Percentiles rank a stretch among this genome's conserved stretches.
These are phyloP conservation scores for Hyphopichia wangnamkhiaoensis DNA, from an alignment of 1,139 yeast genomes.

Conservation along the genomic window DNA sequence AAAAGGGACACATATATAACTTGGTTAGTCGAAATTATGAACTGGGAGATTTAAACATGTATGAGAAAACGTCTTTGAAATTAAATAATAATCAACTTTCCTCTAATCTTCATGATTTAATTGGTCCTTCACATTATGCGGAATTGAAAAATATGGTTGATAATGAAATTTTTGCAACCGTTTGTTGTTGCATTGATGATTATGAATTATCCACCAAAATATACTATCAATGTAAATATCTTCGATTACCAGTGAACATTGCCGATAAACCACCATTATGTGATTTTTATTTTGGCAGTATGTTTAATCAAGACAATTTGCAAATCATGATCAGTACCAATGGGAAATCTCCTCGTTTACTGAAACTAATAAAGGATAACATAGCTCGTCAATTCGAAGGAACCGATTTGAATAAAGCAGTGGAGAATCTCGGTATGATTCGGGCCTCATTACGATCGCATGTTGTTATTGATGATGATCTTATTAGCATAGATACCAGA, in stretches of 20 bases:
- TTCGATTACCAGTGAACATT: constrained; percentile 69
- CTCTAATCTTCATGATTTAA: constrained; percentile 13
- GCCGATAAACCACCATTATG: constrained; percentile 85
- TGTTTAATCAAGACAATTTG: constrained; percentile 72
- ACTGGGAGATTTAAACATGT: constrained; percentile 50
- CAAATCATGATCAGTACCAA: constrained; percentile 85
- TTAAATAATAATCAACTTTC: constrained; percentile 1
- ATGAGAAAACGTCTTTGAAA: constrained; percentile 28
- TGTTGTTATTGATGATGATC: constrained; percentile 41
- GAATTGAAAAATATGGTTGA: constrained; percentile 33
- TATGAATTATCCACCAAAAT: constrained; percentile 60
- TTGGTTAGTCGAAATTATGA: constrained; percentile 44
- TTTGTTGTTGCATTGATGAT: constrained; percentile 77
- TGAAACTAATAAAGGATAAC: constrained; percentile 62
- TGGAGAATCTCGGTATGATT: constrained; percentile 61
- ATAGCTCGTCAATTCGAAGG: constrained; percentile 49
- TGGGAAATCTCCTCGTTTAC: constrained; percentile 79
- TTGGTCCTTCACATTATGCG: constrained; percentile 28
- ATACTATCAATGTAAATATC: constrained; percentile 57
- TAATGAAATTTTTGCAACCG: constrained; percentile 56
- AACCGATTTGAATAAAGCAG: constrained; percentile 54
- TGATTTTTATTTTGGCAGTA: constrained; percentile 85
- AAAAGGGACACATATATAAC: constrained; percentile 43
- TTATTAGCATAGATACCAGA: constrained; percentile 55
- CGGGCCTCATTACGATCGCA: constrained; percentile 52